These are phyloP conservation scores for Podosphaera fusca DNA, from an alignment of 2,329 filamentous ascomycete species.

Conservation along the genomic window DNA sequence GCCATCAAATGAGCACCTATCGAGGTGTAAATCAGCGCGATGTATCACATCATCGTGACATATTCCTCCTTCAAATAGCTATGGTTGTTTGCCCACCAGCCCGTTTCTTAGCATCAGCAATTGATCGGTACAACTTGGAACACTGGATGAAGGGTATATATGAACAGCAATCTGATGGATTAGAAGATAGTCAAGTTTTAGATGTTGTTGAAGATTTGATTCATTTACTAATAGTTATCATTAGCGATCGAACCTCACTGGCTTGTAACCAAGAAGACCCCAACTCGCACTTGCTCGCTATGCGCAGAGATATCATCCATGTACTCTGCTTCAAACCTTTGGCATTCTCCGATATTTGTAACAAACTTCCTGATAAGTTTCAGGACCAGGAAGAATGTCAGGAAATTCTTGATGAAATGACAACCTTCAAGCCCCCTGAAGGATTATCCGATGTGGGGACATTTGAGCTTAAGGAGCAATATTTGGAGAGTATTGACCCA, in stretches of 20 bases:
- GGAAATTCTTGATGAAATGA: constrained; percentile 63
- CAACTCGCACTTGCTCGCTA: constrained; percentile 41
- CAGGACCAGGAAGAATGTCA: constrained; percentile 79
- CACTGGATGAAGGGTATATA: constrained; percentile 75
- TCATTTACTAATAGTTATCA: constrained; percentile 70
- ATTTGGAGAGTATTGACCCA: constrained; percentile 72
- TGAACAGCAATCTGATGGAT: constrained; percentile 40
- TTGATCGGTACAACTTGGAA: constrained; percentile 76
- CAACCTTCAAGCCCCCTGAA: constrained; percentile 73
- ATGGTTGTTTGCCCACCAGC: constrained; percentile 67
- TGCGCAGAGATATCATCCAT: constrained; percentile 78
- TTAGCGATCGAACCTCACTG: constrained; percentile 72
- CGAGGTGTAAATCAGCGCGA: constrained; percentile 74
- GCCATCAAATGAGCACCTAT: constrained; percentile 88
- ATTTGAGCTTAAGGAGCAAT: constrained; percentile 75
- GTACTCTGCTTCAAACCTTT: constrained; percentile 90
- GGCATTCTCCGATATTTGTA: constrained; percentile 77
- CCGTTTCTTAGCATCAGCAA: constrained; percentile 65
- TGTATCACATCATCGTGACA: constrained; percentile 80
- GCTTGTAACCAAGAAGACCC: constrained; percentile 42
- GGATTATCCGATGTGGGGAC: constrained; percentile 81
- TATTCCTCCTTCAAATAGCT: constrained; percentile 80
- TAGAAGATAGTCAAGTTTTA: constrained; percentile 70
- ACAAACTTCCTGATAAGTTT: constrained; percentile 68
- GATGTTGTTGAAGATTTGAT: constrained; percentile 93